phyloP scores from a whole-genome alignment of 2,329 filamentous ascomycete genomes.

The Fonsecaea pedrosoi region DNA sequence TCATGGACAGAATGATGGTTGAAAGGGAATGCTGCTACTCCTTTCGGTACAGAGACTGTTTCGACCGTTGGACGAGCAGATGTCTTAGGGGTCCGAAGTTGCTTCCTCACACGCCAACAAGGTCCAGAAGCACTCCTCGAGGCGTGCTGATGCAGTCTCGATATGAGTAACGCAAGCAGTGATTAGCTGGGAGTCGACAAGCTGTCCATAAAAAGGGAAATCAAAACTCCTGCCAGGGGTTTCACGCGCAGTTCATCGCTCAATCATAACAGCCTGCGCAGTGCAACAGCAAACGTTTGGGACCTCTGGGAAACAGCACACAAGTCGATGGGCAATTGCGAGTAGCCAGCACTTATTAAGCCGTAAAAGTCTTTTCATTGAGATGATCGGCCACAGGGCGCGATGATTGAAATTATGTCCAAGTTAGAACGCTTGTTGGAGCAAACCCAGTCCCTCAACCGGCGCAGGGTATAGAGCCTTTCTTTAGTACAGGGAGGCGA shows the following conservation, averaged over 20 bases:
- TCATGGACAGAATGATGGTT: not conserved
- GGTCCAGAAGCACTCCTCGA: not conserved
- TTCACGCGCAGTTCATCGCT: not conserved
- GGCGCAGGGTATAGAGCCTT: conserved; percentile 35
- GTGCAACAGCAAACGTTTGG: not conserved
- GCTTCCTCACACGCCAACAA: not conserved
- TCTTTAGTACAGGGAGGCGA: conserved; percentile 38
- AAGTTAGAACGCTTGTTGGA: conserved; percentile 23
- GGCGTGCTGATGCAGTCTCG: conserved; percentile 3
- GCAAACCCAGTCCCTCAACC: conserved; percentile 22
- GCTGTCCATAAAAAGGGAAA: not conserved
- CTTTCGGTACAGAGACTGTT: not conserved
- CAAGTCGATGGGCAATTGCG: not conserved
- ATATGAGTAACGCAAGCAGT: not conserved
- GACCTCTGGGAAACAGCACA: not conserved
- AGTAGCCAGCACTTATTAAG: not conserved
- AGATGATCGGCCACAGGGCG: conserved; percentile 12
- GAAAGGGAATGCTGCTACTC: not conserved
- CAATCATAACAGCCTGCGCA: not conserved
- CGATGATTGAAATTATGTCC: conserved; percentile 33
- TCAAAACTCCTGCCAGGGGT: not conserved
- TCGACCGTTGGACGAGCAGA: not conserved
- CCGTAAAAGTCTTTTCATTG: conserved; percentile 18
- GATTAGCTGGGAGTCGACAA: not conserved
- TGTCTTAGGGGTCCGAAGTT: not conserved